Conservation (phyloP, 1,284 basidiomycete species). For the Wolfiporia cocos region DNA sequence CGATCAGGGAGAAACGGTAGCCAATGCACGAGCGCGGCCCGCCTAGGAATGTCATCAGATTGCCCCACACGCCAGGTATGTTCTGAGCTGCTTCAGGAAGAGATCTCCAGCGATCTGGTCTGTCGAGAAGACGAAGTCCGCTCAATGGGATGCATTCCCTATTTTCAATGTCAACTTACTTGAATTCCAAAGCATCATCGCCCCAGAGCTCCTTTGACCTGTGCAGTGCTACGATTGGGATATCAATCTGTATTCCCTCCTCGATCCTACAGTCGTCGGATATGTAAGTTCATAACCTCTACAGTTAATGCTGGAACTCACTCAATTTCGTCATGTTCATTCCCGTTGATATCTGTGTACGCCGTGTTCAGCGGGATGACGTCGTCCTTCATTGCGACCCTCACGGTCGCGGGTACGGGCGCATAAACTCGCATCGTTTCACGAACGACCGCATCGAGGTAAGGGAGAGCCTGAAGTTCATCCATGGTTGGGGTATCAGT, state of each 20-base stretch:
- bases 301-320: neutral
- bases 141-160: neutral
- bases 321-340: conserved; percentile 20
- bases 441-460: conserved; percentile 63
- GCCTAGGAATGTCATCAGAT: conserved; percentile 54
- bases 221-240: conserved; percentile 46
- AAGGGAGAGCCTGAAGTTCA: conserved; percentile 45
- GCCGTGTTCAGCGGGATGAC: conserved; percentile 26
- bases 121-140: conserved; percentile 15
- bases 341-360: conserved; percentile 21
- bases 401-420: conserved; percentile 51
- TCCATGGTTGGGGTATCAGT: no score
- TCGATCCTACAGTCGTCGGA: conserved; percentile 22
- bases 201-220: conserved; percentile 32
- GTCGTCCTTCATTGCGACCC: conserved; percentile 48
- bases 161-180: conserved; percentile 20
- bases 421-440: conserved; percentile 65
- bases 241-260: conserved; percentile 40
- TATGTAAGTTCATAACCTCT: neutral
- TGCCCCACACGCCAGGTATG: conserved; percentile 47
- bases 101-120: conserved; percentile 50
- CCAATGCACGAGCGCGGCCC: conserved; percentile 48
- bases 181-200: conserved; percentile 44
- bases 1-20: conserved; percentile 4
- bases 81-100: conserved; percentile 35